Percentiles rank a stretch among this genome's conserved stretches.
Conservation (phyloP, 495 filamentous ascomycete species). For the Tuber borchii region DNA sequence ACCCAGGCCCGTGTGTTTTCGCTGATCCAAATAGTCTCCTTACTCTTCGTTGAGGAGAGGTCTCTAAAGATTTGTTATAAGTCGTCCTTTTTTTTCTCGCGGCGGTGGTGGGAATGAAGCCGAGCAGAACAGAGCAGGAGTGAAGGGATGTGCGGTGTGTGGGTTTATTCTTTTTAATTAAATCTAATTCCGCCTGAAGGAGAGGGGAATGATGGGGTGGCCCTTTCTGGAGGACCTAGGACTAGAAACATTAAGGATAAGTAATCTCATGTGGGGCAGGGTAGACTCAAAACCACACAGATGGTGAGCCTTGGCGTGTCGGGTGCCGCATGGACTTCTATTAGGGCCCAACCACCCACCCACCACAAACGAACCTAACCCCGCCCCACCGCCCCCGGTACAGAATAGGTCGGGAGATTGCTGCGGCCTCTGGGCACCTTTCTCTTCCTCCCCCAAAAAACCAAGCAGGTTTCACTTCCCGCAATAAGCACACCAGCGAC, state of each 20-base stretch:
- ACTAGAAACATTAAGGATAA: neutral
- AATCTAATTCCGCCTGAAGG: neutral
- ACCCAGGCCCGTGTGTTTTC: neutral
- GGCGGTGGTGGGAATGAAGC: neutral
- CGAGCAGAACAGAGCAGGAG: neutral
- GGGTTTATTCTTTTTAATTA: neutral
- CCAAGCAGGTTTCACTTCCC: neutral
- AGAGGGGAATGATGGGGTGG: neutral
- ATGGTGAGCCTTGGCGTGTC: neutral
- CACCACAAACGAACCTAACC: neutral
- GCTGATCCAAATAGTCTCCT: neutral
- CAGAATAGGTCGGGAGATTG: neutral
- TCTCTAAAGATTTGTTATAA: neutral
- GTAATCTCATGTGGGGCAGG: neutral
- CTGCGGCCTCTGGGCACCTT: neutral
- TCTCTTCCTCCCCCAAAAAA: neutral
- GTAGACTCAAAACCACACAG: neutral
- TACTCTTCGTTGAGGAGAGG: neutral
- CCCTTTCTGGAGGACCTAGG: neutral
- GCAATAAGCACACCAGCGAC: neutral
- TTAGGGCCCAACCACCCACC: too few relatives aligned
- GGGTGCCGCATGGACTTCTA: neutral
- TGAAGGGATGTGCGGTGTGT: neutral
- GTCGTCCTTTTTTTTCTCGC: neutral
- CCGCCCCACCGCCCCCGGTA: too few relatives aligned